Evolutionary conservation across 1,284 basidiomycete species (phyloP), one percentile per base, ranked within the genome.

Genomic region (Cutaneotrichosporon cavernicola): DNA sequence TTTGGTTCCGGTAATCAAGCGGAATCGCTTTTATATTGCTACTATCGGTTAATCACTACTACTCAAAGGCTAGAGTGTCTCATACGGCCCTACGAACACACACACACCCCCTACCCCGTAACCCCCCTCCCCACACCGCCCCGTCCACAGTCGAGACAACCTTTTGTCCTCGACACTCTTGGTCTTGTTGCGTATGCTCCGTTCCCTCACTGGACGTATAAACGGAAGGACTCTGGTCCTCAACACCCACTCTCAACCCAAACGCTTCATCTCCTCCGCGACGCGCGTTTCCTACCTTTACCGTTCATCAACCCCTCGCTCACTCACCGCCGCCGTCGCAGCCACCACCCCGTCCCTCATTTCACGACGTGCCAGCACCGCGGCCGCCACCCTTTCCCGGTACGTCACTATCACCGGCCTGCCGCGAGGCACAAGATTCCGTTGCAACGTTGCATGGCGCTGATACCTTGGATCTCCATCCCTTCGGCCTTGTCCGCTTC

Each of bases 101-200:
- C 49, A 50, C 49, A 11, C 5, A 51, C 49, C 49, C 4, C 11
- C 30, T 13, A 14, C 26, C 50, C 26, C 14, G 13, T 26, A 22
- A 7, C 31, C 18, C 14, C 31, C 31, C 9, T 32, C 31, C 13
- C 18, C 13, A 31, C 8, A 26, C 26, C 26, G 26, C 26, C 26
- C 26, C 40, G 40, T 13, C 43, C 43, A 46, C 18, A 18, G 51
- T 53, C 51, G 51, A 52, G 50, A 52, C 50, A 52, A 21, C 50
- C 50, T 38, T 55, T 36, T 56, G 53, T 36, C 34, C 21, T 11
- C 53, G 53, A 36, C 52, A 53, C 34, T 46, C 18, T 46, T 50
- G n/a, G 21, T 43, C 26, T 43, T 26, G 57, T 50, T 36, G n/a
- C 47, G n/a, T 16, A 60, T 60, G 36, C 34, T 60, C 36, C 58